phyloP scores from a whole-genome alignment of 805 yeast genomes.

The Candida insectalens region DNA sequence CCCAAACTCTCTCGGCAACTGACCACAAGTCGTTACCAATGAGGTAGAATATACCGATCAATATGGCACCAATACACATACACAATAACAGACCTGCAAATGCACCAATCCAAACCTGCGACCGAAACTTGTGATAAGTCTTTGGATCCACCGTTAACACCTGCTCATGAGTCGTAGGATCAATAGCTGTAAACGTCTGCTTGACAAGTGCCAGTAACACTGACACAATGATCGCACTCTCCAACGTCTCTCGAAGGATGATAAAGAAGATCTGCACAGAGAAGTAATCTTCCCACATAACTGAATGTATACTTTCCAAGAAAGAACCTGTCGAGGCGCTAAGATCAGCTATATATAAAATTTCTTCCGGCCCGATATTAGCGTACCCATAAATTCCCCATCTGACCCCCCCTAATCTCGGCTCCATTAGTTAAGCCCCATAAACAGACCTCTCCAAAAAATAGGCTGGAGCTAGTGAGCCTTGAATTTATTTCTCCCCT shows the following conservation, averaged over 20 bases:
- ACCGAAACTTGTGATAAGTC: conserved; percentile 34
- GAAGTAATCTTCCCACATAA: conserved; percentile 39
- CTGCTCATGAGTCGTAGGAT: conserved; percentile 15
- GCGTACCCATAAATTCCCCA: no score
- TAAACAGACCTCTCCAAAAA: no score
- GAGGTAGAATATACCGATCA: conserved; percentile 61
- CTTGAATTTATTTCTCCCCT: background rate
- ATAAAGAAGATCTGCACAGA: conserved; percentile 70
- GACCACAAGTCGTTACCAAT: conserved; percentile 85
- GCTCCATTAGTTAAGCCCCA: no score
- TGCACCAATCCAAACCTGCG: conserved; percentile 83
- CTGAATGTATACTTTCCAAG: background rate
- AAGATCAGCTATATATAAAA: no score
- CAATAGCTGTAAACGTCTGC: conserved; percentile 39
- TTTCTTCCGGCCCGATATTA: no score
- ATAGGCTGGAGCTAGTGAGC: conserved; percentile 11
- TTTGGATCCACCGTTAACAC: conserved; percentile 22
- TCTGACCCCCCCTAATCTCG: no score
- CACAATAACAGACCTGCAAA: conserved; percentile 61
- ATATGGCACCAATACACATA: conserved; percentile 59
- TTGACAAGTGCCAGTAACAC: conserved; percentile 63
- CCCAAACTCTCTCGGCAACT: conserved; percentile 81
- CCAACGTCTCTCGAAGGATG: conserved; percentile 63
- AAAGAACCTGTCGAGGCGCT: background rate
- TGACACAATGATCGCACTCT: conserved; percentile 67